Evolutionary conservation across 495 filamentous ascomycete species (phyloP), one percentile per base, ranked within the genome.

Genomic region (Hypoxylon lenormandii): DNA sequence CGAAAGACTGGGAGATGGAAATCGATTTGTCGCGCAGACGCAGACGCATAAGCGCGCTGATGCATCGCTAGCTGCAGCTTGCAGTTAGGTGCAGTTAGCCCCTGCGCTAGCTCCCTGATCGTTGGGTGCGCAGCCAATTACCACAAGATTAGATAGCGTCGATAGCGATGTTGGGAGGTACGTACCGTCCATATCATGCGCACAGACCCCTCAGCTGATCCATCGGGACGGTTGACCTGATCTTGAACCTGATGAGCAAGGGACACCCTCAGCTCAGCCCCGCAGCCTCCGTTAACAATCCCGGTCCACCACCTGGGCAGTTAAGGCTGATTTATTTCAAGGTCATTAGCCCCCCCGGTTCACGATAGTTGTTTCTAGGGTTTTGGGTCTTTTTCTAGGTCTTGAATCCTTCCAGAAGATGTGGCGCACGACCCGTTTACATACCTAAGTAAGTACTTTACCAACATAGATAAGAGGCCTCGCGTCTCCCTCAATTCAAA

Each of bases 191-290:
- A 19, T 36, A 53, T 56, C 60, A 64, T 56, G 60, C 60, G 60
- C 60, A 64, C 60, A 56, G 60, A 64, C 60, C 19, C 19, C 45
- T 64, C 60, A 64, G 52, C 60, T 64, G 60, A 64, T 64, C 22
- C 28, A 48, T 12, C 55, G n/a, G 55, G 7, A 36, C 5, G 49
- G n/a, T 40, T 42, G 38, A 42, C 42, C 51, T 18, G 51, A 56
- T 64, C 49, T 47, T 26, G 8, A 8, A 38, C 40, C 51, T 18
- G 51, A 56, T 64, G 50, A 55, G 48, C 50, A 54, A 30, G 37
- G 26, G 30, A 12, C 5, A 28, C 26, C 47, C 45, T 62, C 59
- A 62, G 59, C 59, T 62, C 59, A 62, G 59, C 59, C 48, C 59
- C 58, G 16, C 42, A 11, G 42, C 2, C 42, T 7, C 30, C 6